Evolutionary conservation across 495 filamentous ascomycete genomes (phyloP), one percentile per base, ranked within the genome.

Genomic region (Cenococcum geophilum): DNA sequence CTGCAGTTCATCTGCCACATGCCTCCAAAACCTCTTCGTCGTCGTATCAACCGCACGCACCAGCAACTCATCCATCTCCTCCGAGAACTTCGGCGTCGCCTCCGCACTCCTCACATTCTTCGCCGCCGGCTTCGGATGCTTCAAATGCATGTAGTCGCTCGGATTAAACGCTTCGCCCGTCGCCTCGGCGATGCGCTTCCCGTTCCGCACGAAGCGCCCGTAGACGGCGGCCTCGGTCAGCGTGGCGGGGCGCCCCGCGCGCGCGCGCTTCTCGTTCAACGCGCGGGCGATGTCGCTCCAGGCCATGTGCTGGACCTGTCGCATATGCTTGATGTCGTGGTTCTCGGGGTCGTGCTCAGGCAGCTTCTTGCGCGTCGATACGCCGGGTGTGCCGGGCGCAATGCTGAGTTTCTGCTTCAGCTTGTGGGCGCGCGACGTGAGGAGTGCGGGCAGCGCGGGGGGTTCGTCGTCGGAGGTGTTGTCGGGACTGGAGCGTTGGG

Each of bases 131-230:
- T 49, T 22, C 45, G 45, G 22, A 22, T 18, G 49, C 49, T 52
- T 52, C 18, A 52, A 8, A 25, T 58, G 37, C 56, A 58, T 58
- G 22, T 43, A 48, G 40, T 58, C 56, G 6, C 25, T 49, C n/a
- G 40, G 36, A 48, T 49, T 34, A 21, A 58, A 69, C 16, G 11
- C 40, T 22, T 69, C 59, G 9, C 68, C 68, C 2, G 36, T 47
- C 21, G 36, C 37, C 23, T 57, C 57, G 11, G 68, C 68, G 32
- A 71, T 62, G 4, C 61, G 47, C 16, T 45, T 51, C 2, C 53
- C 56, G 40, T 71, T 71, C 34, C 69, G 69, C 22, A 60, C 59
- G 61, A 70, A 71, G 42, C 68, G 68, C 10, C 37, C 55, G 35
- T 71, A 71, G 43, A 68, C 58, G 0, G 68, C 68, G 25, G 65